Base-by-base conservation (phyloP, 2,329 filamentous ascomycete species). In the Colletotrichum shisoi region DNA sequence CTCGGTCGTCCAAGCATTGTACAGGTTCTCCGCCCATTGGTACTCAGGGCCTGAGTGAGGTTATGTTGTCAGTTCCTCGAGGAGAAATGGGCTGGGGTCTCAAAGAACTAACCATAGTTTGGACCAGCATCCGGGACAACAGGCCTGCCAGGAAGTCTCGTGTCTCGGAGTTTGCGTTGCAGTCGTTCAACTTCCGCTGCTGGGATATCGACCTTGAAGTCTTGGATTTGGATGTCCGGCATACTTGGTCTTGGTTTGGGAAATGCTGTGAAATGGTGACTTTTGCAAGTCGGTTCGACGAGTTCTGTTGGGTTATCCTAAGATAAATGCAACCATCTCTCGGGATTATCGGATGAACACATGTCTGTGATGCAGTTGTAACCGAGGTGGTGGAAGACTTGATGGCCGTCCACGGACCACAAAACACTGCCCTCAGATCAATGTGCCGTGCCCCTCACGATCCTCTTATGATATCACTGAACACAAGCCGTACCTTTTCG, bases 1-100 rank as follows among this genome's bases (percentile, higher is more conserved):
- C n/a, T 34, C 2, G 8, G 37, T 45, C 6, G 37, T 40, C 64
- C 69, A 71, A 34, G 57, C 49, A 45, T 42, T 31, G 46, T 70
- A 68, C 1, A 72, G 56, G 15, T 63, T 54, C n/a, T 63, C 61
- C 4, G 66, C 64, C 69, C 69, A 70, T n/a, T 66, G 39, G 34
- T 59, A 59, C 7, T 59, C 31, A 6, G 46, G 54, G 1, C 46
- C 62, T 63, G n/a, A n/a, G n/a, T n/a, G n/a, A 0, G n/a, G 1
- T 0, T 15, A 40, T 24, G 8, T 2, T 5, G 19, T 54, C 31
- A 44, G 51, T 1, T 3, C 8, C 4, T 7, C 0, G 0, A 24
- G 24, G 34, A 31, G 27, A 8, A 31, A 31, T 0, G 42, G 37
- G 37, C 15, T 37, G 44, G 21, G 8, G 17, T 21, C n/a, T 19